Evolutionary conservation across 257 asterid genomes (phyloP), one percentile per base, ranked within the genome.

Genomic region (Haberlea rhodopensis): DNA sequence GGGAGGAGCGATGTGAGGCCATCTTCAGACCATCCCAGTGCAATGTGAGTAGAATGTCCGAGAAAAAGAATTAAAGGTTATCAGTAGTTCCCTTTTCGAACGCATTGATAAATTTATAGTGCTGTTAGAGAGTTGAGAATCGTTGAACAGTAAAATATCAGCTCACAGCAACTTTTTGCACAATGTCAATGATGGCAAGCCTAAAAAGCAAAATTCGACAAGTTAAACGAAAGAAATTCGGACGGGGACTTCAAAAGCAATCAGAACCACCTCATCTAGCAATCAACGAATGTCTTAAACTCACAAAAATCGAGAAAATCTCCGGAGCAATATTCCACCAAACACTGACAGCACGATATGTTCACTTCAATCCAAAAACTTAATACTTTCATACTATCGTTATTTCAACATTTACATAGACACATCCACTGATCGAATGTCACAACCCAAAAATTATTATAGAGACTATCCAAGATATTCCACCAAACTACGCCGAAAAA

Each of bases 1-100:
- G 92, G 54, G 87, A 70, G 57, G 95, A 75, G 45, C 95, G 95
- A 76, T 81, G 80, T 21, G 91, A 73, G 11, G 91, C 79, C 95
- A 87, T 85, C 76, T 72, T 69, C 67, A 60, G 65, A 75, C 57
- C 86, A 78, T 69, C 48, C 58, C 65, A 24, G 65, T 53, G 55
- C 32, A 49, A 63, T 8, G 29, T 55, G 22, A 26, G 22, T 29
- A 59, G 23, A 32, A 5, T 60, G 18, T 13, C 3, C 28, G 4
- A 21, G 53, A 24, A n/a, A 43, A 25, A 60, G 52, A 40, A 40
- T 40, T 3, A 40, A 13, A 37, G 46, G 46, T 40, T 3, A 40
- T 15, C 19, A 40, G 18, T 40, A 3, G 49, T 15, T 13, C 19
- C 18, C 6, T 18, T 4, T 40, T 40, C 49, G 18, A 37, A 37